These are phyloP conservation scores for Serendipita sp. DNA, from an alignment of 768 basidiomycete species.

Conservation along the genomic window DNA sequence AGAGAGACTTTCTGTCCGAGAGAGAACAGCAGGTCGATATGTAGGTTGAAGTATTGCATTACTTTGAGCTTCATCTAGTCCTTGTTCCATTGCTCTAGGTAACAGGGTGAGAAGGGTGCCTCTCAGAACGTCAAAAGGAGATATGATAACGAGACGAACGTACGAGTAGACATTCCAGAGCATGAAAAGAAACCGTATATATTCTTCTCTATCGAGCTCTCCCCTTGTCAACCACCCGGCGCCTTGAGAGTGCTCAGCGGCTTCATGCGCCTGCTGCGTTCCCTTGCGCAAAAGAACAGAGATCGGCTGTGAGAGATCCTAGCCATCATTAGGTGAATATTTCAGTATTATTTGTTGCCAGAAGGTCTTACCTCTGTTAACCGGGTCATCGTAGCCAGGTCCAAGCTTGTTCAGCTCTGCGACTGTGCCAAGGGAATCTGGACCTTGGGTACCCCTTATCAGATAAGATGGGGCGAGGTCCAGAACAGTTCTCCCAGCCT, in stretches of 20 bases:
- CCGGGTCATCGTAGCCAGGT: not conserved
- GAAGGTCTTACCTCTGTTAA: no score
- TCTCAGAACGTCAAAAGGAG: not conserved
- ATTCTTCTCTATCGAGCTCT: constrained; percentile 43
- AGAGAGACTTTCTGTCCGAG: constrained; percentile 41
- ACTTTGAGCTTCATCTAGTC: constrained; percentile 40
- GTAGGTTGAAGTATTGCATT: constrained; percentile 49
- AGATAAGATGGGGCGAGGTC: no score
- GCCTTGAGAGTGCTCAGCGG: constrained; percentile 39
- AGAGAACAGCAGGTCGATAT: constrained; percentile 53
- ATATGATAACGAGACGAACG: constrained; percentile 16
- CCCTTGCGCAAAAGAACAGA: constrained; percentile 25
- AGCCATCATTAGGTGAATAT: not conserved
- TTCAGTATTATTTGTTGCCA: no score
- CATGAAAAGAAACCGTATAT: constrained; percentile 55
- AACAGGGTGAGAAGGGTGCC: not conserved
- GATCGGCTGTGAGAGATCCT: constrained; percentile 18
- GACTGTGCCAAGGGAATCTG: not conserved
- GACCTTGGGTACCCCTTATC: not conserved
- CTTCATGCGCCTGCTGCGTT: constrained; percentile 37
- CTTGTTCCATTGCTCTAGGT: constrained; percentile 39
- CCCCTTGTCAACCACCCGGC: constrained; percentile 43
- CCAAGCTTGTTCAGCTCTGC: not conserved
- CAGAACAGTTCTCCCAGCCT: no score
- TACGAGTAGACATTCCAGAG: constrained; percentile 69